Evolutionary conservation across 176 grass and related monocot genomes (phyloP), one percentile per base, ranked within the genome.

Genomic region (Olyra latifolia): DNA sequence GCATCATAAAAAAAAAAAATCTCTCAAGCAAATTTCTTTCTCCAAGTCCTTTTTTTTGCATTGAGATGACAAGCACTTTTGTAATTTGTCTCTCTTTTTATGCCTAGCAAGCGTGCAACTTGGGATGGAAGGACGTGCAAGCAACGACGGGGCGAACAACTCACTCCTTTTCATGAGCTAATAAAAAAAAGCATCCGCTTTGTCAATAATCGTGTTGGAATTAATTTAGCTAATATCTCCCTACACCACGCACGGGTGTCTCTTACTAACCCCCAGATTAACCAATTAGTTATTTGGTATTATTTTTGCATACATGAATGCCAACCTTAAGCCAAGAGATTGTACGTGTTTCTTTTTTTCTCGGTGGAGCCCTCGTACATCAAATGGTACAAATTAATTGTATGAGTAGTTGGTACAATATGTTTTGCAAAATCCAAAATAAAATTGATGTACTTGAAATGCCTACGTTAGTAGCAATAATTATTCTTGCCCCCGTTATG

Each of bases 121-220:
- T 69, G 50, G 72, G 74, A 83, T 78, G 68, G 64, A 86, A 74
- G 49, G 40, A 67, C 83, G 35, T 90, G 83, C 28, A 82, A 90
- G 79, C 88, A 78, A 86, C 83, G 50, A 72, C 53, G 50, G 78
- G 67, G 43, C 39, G 23, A 86, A 67, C 67, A 66, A 25, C 66
- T 79, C 50, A 10, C 58, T 60, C 45, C 71, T 85, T 85, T 82
- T 72, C 71, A 66, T 29, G 79, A 29, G 22, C 70, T 8, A 32
- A 42, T 60, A 2, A 42, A 52, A 43, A 39, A n/a, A 14, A 16
- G 19, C 50, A 16, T 58, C 59, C 47, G 79, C 68, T 75, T 75
- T 69, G 71, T 57, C 52, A 29, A 66, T 45, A 39, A 69, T 66
- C 44, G 69, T 35, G 19, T 24, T 52, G 23, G 22, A 50, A 63